Evolutionary conservation across 164 flowering plant genomes (phyloP).

Genomic region (Cinnamomum micranthum): DNA sequence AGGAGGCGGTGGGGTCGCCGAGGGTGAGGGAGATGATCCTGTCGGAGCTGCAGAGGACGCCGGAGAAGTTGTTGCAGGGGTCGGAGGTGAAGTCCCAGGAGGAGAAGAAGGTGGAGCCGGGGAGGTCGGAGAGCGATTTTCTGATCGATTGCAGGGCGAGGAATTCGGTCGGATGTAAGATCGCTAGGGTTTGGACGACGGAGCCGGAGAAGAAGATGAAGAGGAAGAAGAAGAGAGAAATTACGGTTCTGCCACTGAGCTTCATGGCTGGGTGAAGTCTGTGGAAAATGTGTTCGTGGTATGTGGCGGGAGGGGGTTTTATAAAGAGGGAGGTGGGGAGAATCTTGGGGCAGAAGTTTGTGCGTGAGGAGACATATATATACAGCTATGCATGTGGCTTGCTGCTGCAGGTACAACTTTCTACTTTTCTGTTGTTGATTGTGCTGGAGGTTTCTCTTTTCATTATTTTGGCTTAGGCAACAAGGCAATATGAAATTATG

Average conservation of each 20-base stretch:
- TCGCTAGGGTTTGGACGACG: neutral
- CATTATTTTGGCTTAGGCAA: slow-evolving; percentile 25
- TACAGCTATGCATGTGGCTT: too few species aligned
- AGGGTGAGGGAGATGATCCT: slow-evolving; percentile 52
- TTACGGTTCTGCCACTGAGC: neutral
- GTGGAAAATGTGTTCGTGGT: neutral
- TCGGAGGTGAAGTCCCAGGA: slow-evolving; percentile 36
- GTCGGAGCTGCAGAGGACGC: slow-evolving; percentile 24
- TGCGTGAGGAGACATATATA: too few species aligned
- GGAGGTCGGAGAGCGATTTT: slow-evolving; percentile 25
- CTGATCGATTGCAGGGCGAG: slow-evolving; percentile 25
- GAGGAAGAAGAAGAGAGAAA: neutral
- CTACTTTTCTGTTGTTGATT: slow-evolving; percentile 1
- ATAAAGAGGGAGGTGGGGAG: slow-evolving; percentile 10
- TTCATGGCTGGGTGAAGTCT: neutral
- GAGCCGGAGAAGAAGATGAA: neutral
- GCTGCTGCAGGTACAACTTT: neutral
- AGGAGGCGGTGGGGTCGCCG: slow-evolving; percentile 83
- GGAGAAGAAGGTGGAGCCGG: slow-evolving; percentile 31
- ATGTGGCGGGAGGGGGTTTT: neutral
- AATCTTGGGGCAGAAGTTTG: slow-evolving; percentile 16
- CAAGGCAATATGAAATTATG: slow-evolving; percentile 10
- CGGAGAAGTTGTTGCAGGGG: slow-evolving; percentile 32
- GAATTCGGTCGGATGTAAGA: slow-evolving; percentile 29
- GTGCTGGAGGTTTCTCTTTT: neutral